Conservation (phyloP, 768 basidiomycete genomes). For the Porpolomopsis calyptriformis region DNA sequence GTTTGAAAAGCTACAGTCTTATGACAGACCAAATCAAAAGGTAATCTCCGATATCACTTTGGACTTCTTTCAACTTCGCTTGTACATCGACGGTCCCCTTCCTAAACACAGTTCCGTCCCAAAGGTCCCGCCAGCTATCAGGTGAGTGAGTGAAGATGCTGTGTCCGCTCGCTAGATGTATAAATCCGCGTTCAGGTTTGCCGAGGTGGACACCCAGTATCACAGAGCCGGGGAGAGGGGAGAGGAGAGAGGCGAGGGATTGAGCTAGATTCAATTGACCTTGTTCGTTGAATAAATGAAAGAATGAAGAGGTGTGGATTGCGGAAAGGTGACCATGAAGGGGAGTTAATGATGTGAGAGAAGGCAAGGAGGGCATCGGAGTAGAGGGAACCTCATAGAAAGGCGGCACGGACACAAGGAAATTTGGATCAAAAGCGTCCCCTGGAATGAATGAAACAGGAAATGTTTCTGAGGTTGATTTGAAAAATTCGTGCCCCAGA, state of each 20-base stretch:
- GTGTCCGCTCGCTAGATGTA: background rate
- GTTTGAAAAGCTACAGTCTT: conserved; percentile 12
- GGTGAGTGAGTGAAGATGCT: conserved; percentile 28
- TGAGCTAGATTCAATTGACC: conserved; percentile 32
- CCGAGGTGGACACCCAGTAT: conserved; percentile 35
- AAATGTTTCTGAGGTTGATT: conserved; percentile 38
- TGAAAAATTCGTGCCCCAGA: conserved; percentile 52
- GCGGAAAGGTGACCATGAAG: conserved; percentile 36
- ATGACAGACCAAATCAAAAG: conserved; percentile 18
- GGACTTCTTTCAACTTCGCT: conserved; percentile 14
- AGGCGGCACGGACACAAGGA: conserved; percentile 26
- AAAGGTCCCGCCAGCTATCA: conserved; percentile 27
- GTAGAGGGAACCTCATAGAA: conserved; percentile 16
- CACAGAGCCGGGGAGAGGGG: conserved; percentile 32
- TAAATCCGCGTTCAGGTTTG: conserved; percentile 21
- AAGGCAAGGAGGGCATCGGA: conserved; percentile 17
- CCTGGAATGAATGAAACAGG: conserved; percentile 47
- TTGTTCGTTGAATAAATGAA: conserved; percentile 39
- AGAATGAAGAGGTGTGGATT: conserved; percentile 41
- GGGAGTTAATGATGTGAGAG: conserved; percentile 32
- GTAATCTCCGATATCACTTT: conserved; percentile 9
- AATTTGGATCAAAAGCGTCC: conserved; percentile 37
- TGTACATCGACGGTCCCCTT: conserved; percentile 23
- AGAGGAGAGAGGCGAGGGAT: conserved; percentile 32
- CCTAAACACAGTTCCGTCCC: conserved; percentile 26